A percentile compares a stretch with the other conserved stretches of the same genome.
phyloP scores from a whole-genome alignment of 2,329 filamentous ascomycete genomes.

The Graphiopsis chlorocephala region DNA sequence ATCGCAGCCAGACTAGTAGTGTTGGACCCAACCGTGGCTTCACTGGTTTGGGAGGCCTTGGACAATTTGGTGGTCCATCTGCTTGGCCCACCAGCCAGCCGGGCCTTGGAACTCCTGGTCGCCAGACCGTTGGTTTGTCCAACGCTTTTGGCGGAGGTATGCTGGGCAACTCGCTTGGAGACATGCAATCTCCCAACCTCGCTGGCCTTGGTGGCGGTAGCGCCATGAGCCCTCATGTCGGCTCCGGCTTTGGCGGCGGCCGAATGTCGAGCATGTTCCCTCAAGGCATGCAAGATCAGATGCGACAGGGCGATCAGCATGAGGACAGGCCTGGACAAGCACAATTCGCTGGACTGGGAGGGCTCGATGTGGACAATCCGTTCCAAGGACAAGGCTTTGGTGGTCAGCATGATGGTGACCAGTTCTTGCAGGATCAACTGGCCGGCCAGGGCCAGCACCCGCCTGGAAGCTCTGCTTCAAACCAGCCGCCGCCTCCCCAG shows the following conservation, averaged over 20 bases:
- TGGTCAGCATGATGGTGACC: constrained; percentile 22
- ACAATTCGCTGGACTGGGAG: constrained; percentile 27
- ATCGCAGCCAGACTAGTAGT: constrained; percentile 85
- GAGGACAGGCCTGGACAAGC: constrained; percentile 52
- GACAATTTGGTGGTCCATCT: constrained; percentile 44
- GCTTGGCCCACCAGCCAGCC: constrained; percentile 63
- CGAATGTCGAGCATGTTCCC: constrained; percentile 74
- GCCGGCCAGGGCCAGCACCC: constrained; percentile 28
- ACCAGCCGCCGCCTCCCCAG: constrained; percentile 66
- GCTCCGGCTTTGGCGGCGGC: constrained; percentile 42
- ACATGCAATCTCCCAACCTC: constrained; percentile 72
- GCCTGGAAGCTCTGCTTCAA: constrained; percentile 52
- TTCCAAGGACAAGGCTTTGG: constrained; percentile 20
- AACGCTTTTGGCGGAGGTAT: constrained; percentile 53
- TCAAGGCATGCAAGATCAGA: constrained; percentile 83
- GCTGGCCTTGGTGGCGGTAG: constrained; percentile 60
- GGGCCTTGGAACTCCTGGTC: constrained; percentile 70
- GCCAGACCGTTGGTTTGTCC: constrained; percentile 53
- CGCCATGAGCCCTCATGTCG: constrained; percentile 54
- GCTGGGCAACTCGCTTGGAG: constrained; percentile 65
- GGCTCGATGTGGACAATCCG: constrained; percentile 19
- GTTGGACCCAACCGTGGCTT: constrained; percentile 73
- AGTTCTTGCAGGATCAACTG: neutral
- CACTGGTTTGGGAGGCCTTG: constrained; percentile 56
- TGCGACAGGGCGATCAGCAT: constrained; percentile 60